These are phyloP conservation scores for Pterocarpus santalinus DNA, from an alignment of 306 rosid species.

Conservation along the genomic window DNA sequence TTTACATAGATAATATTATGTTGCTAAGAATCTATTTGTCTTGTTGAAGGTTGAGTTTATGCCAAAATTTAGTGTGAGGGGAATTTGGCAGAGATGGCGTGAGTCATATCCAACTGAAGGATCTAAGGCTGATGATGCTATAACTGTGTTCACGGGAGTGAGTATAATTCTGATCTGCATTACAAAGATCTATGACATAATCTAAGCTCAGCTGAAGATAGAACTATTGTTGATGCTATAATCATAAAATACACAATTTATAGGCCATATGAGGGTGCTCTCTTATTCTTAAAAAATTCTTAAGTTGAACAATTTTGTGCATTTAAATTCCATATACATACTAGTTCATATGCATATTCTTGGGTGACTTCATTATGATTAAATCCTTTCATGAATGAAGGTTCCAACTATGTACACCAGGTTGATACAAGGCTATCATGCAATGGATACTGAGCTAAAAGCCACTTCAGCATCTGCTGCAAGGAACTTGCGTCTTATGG, in stretches of 20 bases:
- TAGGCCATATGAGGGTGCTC: conserved; percentile 29
- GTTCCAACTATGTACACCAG: conserved; percentile 93
- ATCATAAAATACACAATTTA: conserved; percentile 32
- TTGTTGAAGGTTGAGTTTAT: conserved; percentile 88
- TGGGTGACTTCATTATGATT: conserved; percentile 30
- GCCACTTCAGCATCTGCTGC: conserved; percentile 81
- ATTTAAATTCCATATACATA: conserved; percentile 18
- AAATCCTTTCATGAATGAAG: conserved; percentile 55
- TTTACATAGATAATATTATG: conserved; percentile 17
- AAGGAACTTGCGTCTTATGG: conserved; percentile 94
- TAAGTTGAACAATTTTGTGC: conserved; percentile 28
- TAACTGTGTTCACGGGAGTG: conserved; percentile 93
- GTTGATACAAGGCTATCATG: conserved; percentile 84
- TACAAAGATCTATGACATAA: conserved; percentile 14
- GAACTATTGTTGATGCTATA: conserved; percentile 31
- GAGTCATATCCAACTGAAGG: conserved; percentile 82
- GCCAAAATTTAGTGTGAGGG: conserved; percentile 95
- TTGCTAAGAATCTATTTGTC: conserved; percentile 48
- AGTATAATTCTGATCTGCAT: conserved; percentile 48
- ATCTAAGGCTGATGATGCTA: conserved; percentile 64
- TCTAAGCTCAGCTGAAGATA: conserved; percentile 26
- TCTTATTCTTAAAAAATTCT: conserved; percentile 31
- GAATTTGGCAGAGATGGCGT: conserved; percentile 96
- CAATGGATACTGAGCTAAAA: conserved; percentile 84
- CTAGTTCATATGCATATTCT: conserved; percentile 34